Base-by-base conservation (phyloP, 805 yeast genomes). In the Cyberlindnera petersonii region DNA sequence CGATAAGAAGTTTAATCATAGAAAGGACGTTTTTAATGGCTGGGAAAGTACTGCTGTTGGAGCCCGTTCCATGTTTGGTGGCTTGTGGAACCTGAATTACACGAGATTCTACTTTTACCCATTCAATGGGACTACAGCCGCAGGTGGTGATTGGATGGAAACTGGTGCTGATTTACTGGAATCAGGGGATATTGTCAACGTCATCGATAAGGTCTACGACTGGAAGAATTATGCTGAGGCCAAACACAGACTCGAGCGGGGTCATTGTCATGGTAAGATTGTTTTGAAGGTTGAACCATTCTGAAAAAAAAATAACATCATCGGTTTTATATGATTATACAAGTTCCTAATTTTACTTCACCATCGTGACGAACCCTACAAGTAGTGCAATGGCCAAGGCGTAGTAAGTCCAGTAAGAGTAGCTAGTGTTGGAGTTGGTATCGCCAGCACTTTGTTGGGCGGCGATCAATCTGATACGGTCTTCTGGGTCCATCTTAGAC, bases 241-340 rank as follows among this genome's bases (percentile, higher is more conserved):
- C 1, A 61, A 74, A 36, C 72, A 72, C 4, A 68, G 66, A 49
- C 61, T 84, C 41, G 61, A 60, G 14, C 56, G 67, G 8, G 75
- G 78, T 35, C 69, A 67, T 41, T 77, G 80, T 7, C 74, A 70
- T 40, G 96, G 95, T 26, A 86, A 86, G 58, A 64, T 86, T 34
- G 72, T 86, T n/a, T 40, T 69, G 31, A 54, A 68, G 29, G 64
- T 65, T n/a, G 74, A 69, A 39, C 55, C 56, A 22, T 69, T 69
- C 43, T 69, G 47, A 51, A 17, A 4, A 18, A 11, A 7, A 23
- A n/a, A n/a, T n/a, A n/a, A n/a, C n/a, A n/a, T n/a, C n/a, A n/a
- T n/a, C n/a, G n/a, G n/a, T n/a, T n/a, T n/a, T n/a, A n/a, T n/a
- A n/a, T 14, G 23, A 9, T 14, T 15, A 15, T 22, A 22, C 6